A percentile compares a stretch with the other conserved stretches of the same genome.
These are phyloP conservation scores for Asterionellopsis glacialis DNA, from an alignment of 108 stramenopile genomes.

Conservation along the genomic window DNA sequence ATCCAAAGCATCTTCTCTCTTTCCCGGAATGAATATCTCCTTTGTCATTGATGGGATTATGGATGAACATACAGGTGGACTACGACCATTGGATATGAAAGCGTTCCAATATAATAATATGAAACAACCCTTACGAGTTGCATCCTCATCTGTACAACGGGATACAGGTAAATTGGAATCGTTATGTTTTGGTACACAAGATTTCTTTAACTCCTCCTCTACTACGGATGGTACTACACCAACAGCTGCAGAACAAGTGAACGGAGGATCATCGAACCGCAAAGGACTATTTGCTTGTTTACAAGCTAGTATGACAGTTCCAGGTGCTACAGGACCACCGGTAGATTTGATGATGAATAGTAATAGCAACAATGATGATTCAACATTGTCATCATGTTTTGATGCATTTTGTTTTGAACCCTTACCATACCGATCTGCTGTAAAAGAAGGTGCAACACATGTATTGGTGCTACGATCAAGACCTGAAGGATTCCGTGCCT, in stretches of 20 bases:
- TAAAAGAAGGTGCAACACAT: conserved; percentile 78
- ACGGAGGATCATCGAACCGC: conserved; percentile 6
- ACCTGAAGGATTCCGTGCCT: conserved; percentile 49
- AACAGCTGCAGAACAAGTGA: neutral
- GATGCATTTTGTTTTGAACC: conserved; percentile 87
- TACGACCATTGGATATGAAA: conserved; percentile 73
- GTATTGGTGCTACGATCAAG: conserved; percentile 59
- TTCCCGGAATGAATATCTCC: conserved; percentile 64
- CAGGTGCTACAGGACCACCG: conserved; percentile 73
- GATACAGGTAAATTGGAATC: conserved; percentile 41
- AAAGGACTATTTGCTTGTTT: conserved; percentile 74
- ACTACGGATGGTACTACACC: conserved; percentile 17
- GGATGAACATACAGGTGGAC: conserved; percentile 41
- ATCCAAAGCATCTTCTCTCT: neutral
- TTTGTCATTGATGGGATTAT: conserved; percentile 75
- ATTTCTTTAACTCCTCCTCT: conserved; percentile 57
- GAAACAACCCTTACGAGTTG: conserved; percentile 58
- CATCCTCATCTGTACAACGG: conserved; percentile 40
- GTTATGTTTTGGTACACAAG: conserved; percentile 53
- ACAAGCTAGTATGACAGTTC: conserved; percentile 79
- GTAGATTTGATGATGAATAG: conserved; percentile 31
- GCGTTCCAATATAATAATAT: conserved; percentile 57
- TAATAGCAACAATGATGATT: neutral
- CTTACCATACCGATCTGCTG: conserved; percentile 70
- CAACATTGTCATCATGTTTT: conserved; percentile 21